Conservation (phyloP, 1,284 basidiomycete genomes). For the Melampsora americana region DNA sequence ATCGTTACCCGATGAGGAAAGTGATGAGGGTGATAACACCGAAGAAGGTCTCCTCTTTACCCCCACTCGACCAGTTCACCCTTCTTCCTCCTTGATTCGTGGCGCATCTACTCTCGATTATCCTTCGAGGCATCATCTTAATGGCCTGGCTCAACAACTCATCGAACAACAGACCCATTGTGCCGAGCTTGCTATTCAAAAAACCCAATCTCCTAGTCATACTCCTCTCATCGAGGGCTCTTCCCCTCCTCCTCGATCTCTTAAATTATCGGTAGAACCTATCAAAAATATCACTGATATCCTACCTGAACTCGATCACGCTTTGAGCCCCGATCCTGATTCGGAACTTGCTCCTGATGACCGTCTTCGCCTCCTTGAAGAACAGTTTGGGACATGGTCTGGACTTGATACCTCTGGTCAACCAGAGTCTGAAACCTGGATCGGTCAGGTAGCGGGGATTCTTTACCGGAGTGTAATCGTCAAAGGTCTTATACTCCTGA, state of each 20-base stretch:
- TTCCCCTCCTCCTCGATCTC: too few species aligned
- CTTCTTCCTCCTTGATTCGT: not conserved
- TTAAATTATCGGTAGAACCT: too few species aligned
- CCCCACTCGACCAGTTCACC: not conserved
- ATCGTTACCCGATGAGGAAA: not conserved
- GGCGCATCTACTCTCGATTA: not conserved
- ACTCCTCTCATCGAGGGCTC: too few species aligned
- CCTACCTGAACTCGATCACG: too few species aligned
- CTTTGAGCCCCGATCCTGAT: not conserved
- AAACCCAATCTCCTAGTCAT: too few species aligned
- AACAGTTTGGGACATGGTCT: slow-evolving; percentile 50
- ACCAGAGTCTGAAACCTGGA: slow-evolving; percentile 47
- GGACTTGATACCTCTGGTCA: slow-evolving; percentile 38
- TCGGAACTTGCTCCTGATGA: slow-evolving; percentile 32
- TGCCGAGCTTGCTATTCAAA: not conserved
- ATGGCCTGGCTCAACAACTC: not conserved
- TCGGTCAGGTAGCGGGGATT: slow-evolving; percentile 47
- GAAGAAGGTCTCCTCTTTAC: not conserved
- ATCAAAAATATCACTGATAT: too few species aligned
- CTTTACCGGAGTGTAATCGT: slow-evolving; percentile 50
- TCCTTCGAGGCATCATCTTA: not conserved
- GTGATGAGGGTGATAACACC: not conserved
- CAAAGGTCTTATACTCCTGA: slow-evolving; percentile 50
- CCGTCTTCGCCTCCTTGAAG: slow-evolving; percentile 48
- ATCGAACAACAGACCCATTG: not conserved